phyloP scores from a whole-genome alignment of 441 rosid species.

The Oxalis stricta region DNA sequence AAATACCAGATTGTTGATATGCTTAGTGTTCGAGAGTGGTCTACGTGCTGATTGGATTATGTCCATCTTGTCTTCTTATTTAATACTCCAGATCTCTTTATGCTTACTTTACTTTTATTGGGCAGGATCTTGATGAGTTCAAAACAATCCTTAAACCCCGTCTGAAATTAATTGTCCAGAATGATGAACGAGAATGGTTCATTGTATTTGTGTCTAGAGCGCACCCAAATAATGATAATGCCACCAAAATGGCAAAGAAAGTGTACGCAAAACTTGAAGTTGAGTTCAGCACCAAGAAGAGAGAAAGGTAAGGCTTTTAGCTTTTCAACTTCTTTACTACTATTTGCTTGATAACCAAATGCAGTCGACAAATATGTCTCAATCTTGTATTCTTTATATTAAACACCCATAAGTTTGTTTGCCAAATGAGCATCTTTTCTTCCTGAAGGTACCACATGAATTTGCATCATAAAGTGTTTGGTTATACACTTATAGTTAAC shows the following conservation, averaged over 20 bases:
- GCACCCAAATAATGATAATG: slow-evolving; percentile 83
- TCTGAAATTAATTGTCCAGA: slow-evolving; percentile 77
- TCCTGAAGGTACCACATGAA: no score
- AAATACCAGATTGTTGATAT: background rate
- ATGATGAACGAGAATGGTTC: slow-evolving; percentile 96
- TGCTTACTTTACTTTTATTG: background rate
- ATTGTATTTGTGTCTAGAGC: slow-evolving; percentile 92
- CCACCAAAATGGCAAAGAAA: slow-evolving; percentile 76
- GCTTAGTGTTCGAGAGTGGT: background rate
- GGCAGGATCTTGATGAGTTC: slow-evolving; percentile 95
- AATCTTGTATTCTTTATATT: background rate
- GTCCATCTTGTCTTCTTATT: slow-evolving; percentile 1
- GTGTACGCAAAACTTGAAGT: slow-evolving; percentile 88
- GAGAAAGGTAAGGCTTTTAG: slow-evolving; percentile 61
- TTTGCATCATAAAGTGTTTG: background rate
- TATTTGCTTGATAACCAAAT: slow-evolving; percentile 2
- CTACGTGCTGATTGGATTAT: slow-evolving; percentile 1
- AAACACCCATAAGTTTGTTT: background rate
- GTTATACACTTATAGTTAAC: background rate
- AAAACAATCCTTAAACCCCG: slow-evolving; percentile 92
- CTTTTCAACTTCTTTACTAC: slow-evolving; percentile 1
- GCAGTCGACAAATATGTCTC: background rate
- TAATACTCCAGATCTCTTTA: background rate
- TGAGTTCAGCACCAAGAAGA: slow-evolving; percentile 90
- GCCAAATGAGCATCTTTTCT: background rate